Base-by-base conservation (phyloP, 225 moss, liverwort and hornwort species). In the Lunularia cruciata region DNA sequence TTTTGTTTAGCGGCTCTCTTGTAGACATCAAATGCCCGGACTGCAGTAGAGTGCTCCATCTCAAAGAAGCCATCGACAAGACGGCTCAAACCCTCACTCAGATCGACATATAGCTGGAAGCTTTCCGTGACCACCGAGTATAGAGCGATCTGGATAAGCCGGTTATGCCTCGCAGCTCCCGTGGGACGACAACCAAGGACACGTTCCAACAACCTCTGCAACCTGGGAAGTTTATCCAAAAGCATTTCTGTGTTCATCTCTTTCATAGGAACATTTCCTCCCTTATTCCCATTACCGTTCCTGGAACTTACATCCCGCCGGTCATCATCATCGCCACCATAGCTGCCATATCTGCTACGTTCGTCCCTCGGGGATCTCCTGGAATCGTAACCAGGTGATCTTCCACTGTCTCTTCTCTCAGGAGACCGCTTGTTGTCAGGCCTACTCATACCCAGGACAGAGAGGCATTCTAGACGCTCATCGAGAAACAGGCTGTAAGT, bases 201-300 rank as follows among this genome's bases (percentile, higher is more conserved):
- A 8, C 98, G 87, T 20, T 98, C 98, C 76, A 91, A 75, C 83
- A 98, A 72, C 78, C 87, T 89, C 75, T 98, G 98, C 84, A 98
- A 58, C 46, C 72, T 85, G 19, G 98, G 98, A 68, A 98, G 81
- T 78, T 84, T 93, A 62, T 91, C 89, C 39, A 93, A 43, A 0
- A 98, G 83, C 76, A 89, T 79, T 63, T 86, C 76, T 1, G 83
- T 76, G 36, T 67, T 74, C 98, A 93, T 93, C 64, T 91, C 98
- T 70, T 89, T 93, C 3, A 88, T 75, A 2, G 85, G 78, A 73
- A 85, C 77, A 22, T 73, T 67, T 26, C 70, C 71, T 26, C 70
- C 71, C 2, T 57, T 85, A 5, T 60, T 80, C 12, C 77, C 89
- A 42, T 85, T 80, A 54, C 76, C 72, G 19, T 87, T 61, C 20